A percentile compares a stretch with the other conserved stretches of the same genome.
Conservation (phyloP, 2,329 filamentous ascomycete species). For the Ceratocystiopsis sp. region DNA sequence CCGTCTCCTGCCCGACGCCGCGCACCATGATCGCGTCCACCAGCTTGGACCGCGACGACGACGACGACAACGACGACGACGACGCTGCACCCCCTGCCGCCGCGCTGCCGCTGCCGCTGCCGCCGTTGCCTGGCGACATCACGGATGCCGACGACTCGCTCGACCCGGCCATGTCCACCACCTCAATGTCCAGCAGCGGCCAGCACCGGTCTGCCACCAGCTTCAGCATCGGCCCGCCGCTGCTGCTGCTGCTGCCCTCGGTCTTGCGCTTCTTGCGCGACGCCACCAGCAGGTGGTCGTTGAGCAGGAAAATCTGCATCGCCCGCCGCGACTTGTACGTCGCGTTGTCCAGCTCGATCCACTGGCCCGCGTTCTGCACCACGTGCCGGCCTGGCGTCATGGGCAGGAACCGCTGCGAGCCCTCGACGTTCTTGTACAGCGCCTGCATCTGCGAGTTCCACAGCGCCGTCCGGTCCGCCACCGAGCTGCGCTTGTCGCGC, state of each 20-base stretch:
- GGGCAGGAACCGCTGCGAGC: constrained; percentile 90
- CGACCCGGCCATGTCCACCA: constrained; percentile 67
- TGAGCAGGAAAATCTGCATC: constrained; percentile 82
- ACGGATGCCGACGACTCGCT: constrained; percentile 30
- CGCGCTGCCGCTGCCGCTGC: constrained; percentile 11
- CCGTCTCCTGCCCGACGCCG: constrained; percentile 70
- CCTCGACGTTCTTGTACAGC: constrained; percentile 93
- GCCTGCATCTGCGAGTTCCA: constrained; percentile 62
- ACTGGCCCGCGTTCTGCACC: constrained; percentile 77
- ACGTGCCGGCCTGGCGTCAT: constrained; percentile 85
- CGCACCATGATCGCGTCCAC: constrained; percentile 82
- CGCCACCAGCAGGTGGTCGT: constrained; percentile 84
- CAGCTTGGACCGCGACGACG: constrained; percentile 40
- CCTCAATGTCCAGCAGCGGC: constrained; percentile 80
- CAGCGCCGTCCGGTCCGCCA: constrained; percentile 49
- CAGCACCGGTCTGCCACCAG: constrained; percentile 89
- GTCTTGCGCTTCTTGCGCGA: constrained; percentile 82
- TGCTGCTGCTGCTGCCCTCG: constrained; percentile 30
- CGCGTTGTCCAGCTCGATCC: constrained; percentile 93
- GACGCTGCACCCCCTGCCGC: not conserved
- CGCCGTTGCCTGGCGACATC: constrained; percentile 2
- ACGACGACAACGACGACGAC: constrained; percentile 13
- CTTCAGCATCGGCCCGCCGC: constrained; percentile 45
- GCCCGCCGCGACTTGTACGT: constrained; percentile 87
- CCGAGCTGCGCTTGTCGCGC: constrained; percentile 75